Conservation (phyloP, 306 rosid genomes). For the Cicer yamashitae region DNA sequence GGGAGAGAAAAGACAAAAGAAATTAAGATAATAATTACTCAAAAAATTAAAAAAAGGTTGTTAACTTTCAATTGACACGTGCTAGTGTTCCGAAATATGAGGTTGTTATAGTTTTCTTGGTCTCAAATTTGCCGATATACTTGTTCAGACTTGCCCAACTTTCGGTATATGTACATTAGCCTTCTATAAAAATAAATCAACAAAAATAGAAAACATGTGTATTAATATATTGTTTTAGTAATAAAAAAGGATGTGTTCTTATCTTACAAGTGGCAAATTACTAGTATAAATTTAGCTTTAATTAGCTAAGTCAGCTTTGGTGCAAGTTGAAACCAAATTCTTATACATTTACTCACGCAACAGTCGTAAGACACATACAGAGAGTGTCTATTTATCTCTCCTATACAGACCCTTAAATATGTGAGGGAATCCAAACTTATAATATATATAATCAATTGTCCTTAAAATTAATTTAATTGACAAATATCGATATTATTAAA, state of each 20-base stretch:
- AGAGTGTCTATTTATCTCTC: too few species aligned
- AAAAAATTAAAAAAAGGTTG: conserved; percentile 13
- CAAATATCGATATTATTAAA: too few species aligned
- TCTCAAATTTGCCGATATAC: conserved; percentile 43
- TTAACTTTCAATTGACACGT: conserved; percentile 40
- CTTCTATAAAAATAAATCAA: not conserved
- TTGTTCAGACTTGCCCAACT: conserved; percentile 30
- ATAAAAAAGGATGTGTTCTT: not conserved
- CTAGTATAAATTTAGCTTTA: too few species aligned
- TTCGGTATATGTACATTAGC: not conserved
- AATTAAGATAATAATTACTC: conserved; percentile 5
- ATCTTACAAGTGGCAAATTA: not conserved
- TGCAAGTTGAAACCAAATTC: not conserved
- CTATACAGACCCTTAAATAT: too few species aligned
- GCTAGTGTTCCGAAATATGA: conserved; percentile 20
- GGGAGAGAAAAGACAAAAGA: conserved; percentile 13
- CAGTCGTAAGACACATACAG: too few species aligned
- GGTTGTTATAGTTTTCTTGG: conserved; percentile 39
- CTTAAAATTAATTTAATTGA: too few species aligned
- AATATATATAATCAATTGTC: too few species aligned
- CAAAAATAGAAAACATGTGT: not conserved
- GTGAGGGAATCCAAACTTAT: too few species aligned
- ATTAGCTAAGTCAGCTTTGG: not conserved
- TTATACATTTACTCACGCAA: too few species aligned
- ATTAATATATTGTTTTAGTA: not conserved